Base-by-base conservation (phyloP, 2,329 filamentous ascomycete species). In the Botrytis cinerea region DNA sequence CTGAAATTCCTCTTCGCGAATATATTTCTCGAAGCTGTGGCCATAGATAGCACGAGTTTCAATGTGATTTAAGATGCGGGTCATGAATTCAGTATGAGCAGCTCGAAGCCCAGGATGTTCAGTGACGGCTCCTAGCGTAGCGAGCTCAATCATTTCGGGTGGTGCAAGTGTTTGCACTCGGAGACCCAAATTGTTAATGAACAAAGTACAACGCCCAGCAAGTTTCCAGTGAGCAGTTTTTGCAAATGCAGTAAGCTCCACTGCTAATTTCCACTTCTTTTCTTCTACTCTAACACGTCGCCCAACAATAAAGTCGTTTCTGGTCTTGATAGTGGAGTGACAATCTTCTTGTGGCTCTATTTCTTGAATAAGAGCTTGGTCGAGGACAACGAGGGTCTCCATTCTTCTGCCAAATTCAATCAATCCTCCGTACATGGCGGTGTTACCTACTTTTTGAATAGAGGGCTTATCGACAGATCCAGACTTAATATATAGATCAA, bases 221-320 rank as follows among this genome's bases (percentile, higher is more conserved):
- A 97, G 95, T 85, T 97, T 98, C 96, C 96, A 99, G 80, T 99
- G 97, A 0, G 94, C 93, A 4, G 89, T 89, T 78, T 90, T 91
- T 2, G 94, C 93, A 74, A 92, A 84, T 74, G 92, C 89, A 6
- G 95, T 92, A 46, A 99, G 86, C 81, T 98, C 94, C 72, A 93
- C 85, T 0, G 95, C 93, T 40, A 99, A 84, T 5, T 89, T 88
- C 0, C 90, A 86, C 84, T 99, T 99, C 84, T 93, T 94, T 71
- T 87, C 86, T 82, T 99, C 96, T 7, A 98, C 94, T 74, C 89
- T 88, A 70, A 85, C 86, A 73, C 95, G 89, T 73, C 95, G 92
- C 76, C 90, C 89, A 73, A 92, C 84, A 77, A 99, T 93, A 77
- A 91, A 92, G 3, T 90, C 86, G 77, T 92, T 90, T 75, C 94